Evolutionary conservation across 2,329 filamentous ascomycete genomes (phyloP).

Genomic region (Xylariaceae sp.): DNA sequence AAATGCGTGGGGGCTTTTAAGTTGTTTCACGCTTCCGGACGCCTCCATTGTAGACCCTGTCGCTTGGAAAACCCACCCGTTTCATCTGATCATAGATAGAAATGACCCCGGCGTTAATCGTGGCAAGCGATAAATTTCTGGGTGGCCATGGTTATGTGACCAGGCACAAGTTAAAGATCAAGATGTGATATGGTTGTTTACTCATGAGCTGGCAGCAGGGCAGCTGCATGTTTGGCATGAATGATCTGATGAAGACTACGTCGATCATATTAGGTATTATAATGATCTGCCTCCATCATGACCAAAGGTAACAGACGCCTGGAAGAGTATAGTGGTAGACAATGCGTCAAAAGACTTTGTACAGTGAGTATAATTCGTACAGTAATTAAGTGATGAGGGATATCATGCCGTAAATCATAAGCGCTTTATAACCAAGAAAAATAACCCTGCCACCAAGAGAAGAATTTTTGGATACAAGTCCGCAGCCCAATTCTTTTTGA

Average conservation of each 20-base stretch:
- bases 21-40: background rate
- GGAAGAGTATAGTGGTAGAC: background rate
- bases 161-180: constrained; percentile 2
- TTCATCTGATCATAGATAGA: constrained; percentile 24
- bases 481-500: background rate
- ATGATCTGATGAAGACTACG: constrained; percentile 15
- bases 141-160: background rate
- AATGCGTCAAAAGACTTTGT: constrained; percentile 1
- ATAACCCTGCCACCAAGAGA: constrained; percentile 18
- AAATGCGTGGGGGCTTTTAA: background rate
- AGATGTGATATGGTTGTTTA: background rate
- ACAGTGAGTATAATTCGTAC: constrained; percentile 25
- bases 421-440: constrained; percentile 21
- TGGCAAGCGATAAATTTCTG: constrained; percentile 4
- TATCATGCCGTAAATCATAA: constrained; percentile 53
- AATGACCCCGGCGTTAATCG: constrained; percentile 24
- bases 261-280: background rate
- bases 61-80: constrained; percentile 11
- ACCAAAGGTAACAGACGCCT: background rate
- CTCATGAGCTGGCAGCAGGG: background rate
- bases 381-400: constrained; percentile 43
- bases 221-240: background rate
- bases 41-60: background rate
- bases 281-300: background rate
- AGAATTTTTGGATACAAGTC: constrained; percentile 13